Base-by-base conservation (phyloP, 2,329 filamentous ascomycete species). In the Phialophora macrospora region DNA sequence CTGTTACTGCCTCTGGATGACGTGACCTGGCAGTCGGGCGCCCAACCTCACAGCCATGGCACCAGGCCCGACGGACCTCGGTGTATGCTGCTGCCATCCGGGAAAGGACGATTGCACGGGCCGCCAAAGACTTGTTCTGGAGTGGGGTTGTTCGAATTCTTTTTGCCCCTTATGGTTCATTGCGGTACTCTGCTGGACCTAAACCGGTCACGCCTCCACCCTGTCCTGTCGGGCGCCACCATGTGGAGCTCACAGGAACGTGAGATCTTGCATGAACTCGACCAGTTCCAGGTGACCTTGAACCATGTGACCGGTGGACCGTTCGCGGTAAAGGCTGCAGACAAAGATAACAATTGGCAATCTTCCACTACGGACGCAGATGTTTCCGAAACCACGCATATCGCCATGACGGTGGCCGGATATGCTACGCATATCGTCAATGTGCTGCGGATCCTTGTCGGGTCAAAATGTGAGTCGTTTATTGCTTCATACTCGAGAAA, bases 101-200 rank as follows among this genome's bases (percentile, higher is more conserved):
- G 65, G 1, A 67, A 55, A 28, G 67, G 65, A 22, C 55, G 69
- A 55, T 46, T 41, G 9, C 55, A 66, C 28, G 67, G 65, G 11
- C 63, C 69, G 9, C 65, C 79, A 0, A 77, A 73, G 9, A 73
- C 70, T 24, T 75, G 79, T 38, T 77, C 78, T 0, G 81, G 82
- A 0, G 76, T 77, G 3, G 78, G 79, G 0, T 80, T 83, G 44
- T 83, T 84, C 54, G 81, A 83, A 65, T 84, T 80, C 65, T 84
- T 84, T 59, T 72, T 84, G 3, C 82, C 82, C 0, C 73, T 84
- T 1, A 83, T 83, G 78, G 76, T 77, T 0, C 80, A 83, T 6
- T 76, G 83, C 0, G 82, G 82, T 0, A 80, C 84, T 60, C 80
- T 84, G 7, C 80, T 83, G 48, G 79, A 83, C 52, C 72, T 82